A percentile compares a stretch with the other conserved stretches of the same genome.
These are phyloP conservation scores for Chiua virens DNA, from an alignment of 768 basidiomycete species.

Conservation along the genomic window DNA sequence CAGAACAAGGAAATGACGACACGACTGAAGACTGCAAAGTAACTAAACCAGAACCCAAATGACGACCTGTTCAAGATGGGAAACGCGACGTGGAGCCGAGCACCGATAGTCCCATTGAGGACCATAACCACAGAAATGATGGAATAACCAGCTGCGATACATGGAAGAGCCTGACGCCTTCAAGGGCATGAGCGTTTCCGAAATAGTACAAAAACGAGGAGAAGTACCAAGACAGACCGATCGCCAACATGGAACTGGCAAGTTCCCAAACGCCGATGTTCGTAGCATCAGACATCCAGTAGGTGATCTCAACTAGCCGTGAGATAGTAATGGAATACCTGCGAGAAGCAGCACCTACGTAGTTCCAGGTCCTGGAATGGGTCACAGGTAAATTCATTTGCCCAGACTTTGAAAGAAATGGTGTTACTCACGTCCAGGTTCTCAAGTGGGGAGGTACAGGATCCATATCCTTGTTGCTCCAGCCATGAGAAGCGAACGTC, in stretches of 20 bases:
- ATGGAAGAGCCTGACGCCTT: constrained; percentile 66
- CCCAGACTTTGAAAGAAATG: no score
- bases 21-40: constrained; percentile 80
- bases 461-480: constrained; percentile 78
- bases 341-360: constrained; percentile 31
- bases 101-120: constrained; percentile 79
- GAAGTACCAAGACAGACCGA: constrained; percentile 68
- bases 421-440: no score
- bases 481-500: constrained; percentile 52
- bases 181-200: neutral
- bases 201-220: neutral
- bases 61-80: constrained; percentile 77
- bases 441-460: constrained; percentile 55
- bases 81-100: constrained; percentile 75
- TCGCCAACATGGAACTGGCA: constrained; percentile 73
- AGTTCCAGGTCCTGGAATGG: no score
- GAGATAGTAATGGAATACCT: neutral
- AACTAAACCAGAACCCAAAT: constrained; percentile 89
- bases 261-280: constrained; percentile 33
- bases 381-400: no score
- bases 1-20: constrained; percentile 80
- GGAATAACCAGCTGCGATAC: constrained; percentile 69
- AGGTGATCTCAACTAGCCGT: constrained; percentile 14
- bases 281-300: constrained; percentile 29
- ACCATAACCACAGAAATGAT: constrained; percentile 79